Conservation (phyloP, 2,329 filamentous ascomycete genomes). For the Alternaria panax region DNA sequence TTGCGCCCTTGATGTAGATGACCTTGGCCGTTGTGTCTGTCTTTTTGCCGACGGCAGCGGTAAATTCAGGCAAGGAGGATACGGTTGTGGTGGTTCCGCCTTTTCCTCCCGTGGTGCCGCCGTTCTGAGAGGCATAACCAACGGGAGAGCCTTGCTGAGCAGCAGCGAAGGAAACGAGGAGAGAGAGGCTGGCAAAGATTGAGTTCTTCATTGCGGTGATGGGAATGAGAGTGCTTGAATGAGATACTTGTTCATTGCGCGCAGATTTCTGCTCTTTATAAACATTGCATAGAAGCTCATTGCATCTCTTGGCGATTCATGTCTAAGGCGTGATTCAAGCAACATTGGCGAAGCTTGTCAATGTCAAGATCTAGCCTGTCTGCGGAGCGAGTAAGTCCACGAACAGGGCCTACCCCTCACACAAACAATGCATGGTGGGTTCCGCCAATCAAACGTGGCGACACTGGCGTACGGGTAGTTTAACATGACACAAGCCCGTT, state of each 20-base stretch:
- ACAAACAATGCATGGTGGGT: not conserved
- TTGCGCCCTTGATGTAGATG: not conserved
- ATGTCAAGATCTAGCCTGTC: not conserved
- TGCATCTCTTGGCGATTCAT: not conserved
- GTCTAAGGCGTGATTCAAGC: not conserved
- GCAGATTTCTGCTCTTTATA: not conserved
- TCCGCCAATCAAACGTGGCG: not conserved
- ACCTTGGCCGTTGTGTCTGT: constrained; percentile 30
- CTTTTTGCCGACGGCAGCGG: constrained; percentile 56
- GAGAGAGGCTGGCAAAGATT: not conserved
- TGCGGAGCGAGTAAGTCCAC: not conserved
- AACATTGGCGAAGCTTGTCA: not conserved
- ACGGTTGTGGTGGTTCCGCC: not conserved
- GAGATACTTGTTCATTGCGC: not conserved
- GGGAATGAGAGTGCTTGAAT: not conserved
- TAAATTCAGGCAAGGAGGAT: constrained; percentile 20
- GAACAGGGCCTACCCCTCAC: not conserved
- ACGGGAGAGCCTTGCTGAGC: not conserved
- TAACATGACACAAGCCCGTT: not conserved
- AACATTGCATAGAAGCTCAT: not conserved
- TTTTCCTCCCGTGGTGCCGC: not conserved
- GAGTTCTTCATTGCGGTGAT: not conserved
- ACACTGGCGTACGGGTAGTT: not conserved
- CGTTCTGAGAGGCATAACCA: not conserved
- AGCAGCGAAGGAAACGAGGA: not conserved